Evolutionary conservation across 345 rosid genomes (phyloP), one percentile per base, ranked within the genome.

Genomic region (Passiflora organensis): DNA sequence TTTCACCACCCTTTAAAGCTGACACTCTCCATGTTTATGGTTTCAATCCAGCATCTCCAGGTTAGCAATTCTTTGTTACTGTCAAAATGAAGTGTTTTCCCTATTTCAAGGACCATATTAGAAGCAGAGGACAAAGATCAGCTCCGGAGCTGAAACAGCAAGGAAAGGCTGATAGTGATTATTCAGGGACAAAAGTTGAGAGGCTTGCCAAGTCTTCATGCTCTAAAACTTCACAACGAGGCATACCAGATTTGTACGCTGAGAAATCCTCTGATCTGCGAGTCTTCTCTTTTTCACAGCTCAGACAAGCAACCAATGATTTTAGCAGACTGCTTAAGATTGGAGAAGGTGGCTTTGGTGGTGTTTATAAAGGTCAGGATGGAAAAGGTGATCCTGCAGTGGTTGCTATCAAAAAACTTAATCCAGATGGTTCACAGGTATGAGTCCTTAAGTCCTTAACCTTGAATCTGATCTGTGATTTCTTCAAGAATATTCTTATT

Each of bases 381-480:
- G 34, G 34, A 28, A 3, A 28, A 28, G 34, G 34, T 28, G 5
- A 28, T 28, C 34, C 34, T 2, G 5, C 3, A 28, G 5, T 8
- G 8, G 34, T 28, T 28, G 34, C 34, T 8, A 28, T 28, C 8
- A 28, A 28, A 28, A 28, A 28, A 28, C 96, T 91, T 36, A 80
- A 80, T 74, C 78, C 38, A 53, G 74, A 80, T 71, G 82, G 97
- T 11, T 46, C 75, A 43, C 97, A 91, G 91, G 97, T 90, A 63
- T 19, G 10, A 14, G 15, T 11, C 44, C 34, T 20, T 18, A 17
- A 6, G 13, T 4, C n/a, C 14, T 19, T 13, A 8, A 0, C 4
- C 1, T 9, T 42, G 18, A 16, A 41, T 43, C 15, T 4, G 19
- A 43, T 43, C 41, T 37, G 41, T 9, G 41, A 37, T 37, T n/a